Percentiles rank a stretch among this genome's conserved stretches.
phyloP scores from a whole-genome alignment of 805 yeast species.

The Blastobotrys robertii region DNA sequence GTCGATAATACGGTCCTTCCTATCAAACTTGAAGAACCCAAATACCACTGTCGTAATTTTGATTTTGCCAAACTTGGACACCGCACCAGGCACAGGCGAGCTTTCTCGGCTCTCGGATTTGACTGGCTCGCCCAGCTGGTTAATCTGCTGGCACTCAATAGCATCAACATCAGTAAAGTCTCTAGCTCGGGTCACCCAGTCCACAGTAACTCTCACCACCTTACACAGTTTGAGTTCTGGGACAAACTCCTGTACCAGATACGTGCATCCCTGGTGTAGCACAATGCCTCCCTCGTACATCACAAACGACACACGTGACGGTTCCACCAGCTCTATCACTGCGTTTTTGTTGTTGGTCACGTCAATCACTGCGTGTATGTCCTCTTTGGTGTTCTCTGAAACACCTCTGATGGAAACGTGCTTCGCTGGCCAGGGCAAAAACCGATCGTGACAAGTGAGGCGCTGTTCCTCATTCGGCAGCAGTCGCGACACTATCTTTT shows the following conservation, averaged over 20 bases:
- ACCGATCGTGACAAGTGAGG: constrained; percentile 42
- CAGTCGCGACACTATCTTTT: constrained; percentile 23
- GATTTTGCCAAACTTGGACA: constrained; percentile 59
- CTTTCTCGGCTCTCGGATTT: constrained; percentile 1
- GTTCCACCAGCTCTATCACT: constrained; percentile 83
- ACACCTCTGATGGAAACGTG: constrained; percentile 72
- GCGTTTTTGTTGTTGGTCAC: constrained; percentile 61
- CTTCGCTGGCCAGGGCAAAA: constrained; percentile 73
- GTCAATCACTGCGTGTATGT: constrained; percentile 81
- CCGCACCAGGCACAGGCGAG: not conserved
- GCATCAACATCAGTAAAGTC: constrained; percentile 95
- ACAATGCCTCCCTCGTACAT: constrained; percentile 88
- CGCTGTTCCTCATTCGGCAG: constrained; percentile 34
- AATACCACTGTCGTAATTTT: constrained; percentile 68
- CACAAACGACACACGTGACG: constrained; percentile 80
- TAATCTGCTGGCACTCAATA: constrained; percentile 23
- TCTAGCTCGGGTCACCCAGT: constrained; percentile 86
- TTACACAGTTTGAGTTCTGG: constrained; percentile 71
- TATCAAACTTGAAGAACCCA: constrained; percentile 85
- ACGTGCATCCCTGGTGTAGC: constrained; percentile 88
- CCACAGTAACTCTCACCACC: constrained; percentile 82
- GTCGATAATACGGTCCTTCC: constrained; percentile 71
- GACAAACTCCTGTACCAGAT: constrained; percentile 75
- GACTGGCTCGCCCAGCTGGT: constrained; percentile 1
- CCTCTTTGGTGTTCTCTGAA: constrained; percentile 73